Evolutionary conservation across 1,284 basidiomycete species (phyloP).

Genomic region (Hemileia vastatrix): DNA sequence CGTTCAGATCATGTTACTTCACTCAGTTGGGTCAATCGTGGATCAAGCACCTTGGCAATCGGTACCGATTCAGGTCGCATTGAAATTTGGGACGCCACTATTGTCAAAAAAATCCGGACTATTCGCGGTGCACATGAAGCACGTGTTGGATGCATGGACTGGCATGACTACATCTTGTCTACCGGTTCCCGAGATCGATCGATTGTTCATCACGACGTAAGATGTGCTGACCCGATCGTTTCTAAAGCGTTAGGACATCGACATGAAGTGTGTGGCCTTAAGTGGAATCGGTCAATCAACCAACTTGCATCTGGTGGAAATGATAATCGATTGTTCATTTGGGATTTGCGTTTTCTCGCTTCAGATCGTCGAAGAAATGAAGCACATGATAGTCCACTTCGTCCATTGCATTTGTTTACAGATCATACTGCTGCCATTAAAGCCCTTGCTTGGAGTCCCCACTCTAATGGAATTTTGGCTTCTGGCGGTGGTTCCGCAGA

Average conservation of each 20-base stretch:
- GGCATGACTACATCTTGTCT: slow-evolving; percentile 79
- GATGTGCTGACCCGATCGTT: slow-evolving; percentile 61
- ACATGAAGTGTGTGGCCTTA: slow-evolving; percentile 92
- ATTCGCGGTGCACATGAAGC: slow-evolving; percentile 74
- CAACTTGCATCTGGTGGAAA: slow-evolving; percentile 90
- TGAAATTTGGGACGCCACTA: slow-evolving; percentile 85
- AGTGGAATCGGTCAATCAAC: slow-evolving; percentile 66
- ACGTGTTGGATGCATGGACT: slow-evolving; percentile 84
- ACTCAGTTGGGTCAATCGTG: slow-evolving; percentile 53
- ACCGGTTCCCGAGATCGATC: slow-evolving; percentile 85
- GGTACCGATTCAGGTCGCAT: slow-evolving; percentile 78
- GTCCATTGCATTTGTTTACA: slow-evolving; percentile 82
- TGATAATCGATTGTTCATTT: slow-evolving; percentile 96
- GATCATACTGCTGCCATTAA: slow-evolving; percentile 96
- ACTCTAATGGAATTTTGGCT: slow-evolving; percentile 79
- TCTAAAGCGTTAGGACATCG: slow-evolving; percentile 69
- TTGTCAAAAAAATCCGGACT: slow-evolving; percentile 59
- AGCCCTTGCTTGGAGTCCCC: slow-evolving; percentile 95
- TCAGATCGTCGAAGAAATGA: too few relatives aligned
- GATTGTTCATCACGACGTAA: slow-evolving; percentile 85
- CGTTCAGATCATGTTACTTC: slow-evolving; percentile 2
- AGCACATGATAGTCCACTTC: background rate
- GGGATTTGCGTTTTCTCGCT: too few relatives aligned
- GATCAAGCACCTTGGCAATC: slow-evolving; percentile 74
- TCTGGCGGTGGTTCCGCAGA: slow-evolving; percentile 91